Percentiles rank a stretch among this genome's conserved stretches.
These are phyloP conservation scores for Polyplosphaeria fusca DNA, from an alignment of 495 filamentous ascomycete genomes.

Conservation along the genomic window DNA sequence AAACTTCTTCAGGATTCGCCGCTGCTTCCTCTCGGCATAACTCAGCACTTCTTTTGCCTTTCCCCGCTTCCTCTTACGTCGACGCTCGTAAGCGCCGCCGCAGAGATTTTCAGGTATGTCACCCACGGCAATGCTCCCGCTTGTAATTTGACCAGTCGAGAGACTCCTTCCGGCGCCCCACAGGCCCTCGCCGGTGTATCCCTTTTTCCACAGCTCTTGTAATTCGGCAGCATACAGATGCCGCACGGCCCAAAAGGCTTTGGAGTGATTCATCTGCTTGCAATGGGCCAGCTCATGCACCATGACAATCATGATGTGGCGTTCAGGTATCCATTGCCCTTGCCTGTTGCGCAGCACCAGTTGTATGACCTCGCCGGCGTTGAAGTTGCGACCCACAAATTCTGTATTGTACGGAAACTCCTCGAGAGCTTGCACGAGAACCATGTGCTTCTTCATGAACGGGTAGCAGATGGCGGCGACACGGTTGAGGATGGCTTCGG, in stretches of 20 bases:
- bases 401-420: slow-evolving; percentile 72
- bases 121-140: slow-evolving; percentile 48
- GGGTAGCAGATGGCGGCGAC: slow-evolving; percentile 76
- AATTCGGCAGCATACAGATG: slow-evolving; percentile 65
- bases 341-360: slow-evolving; percentile 63
- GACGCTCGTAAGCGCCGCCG: slow-evolving; percentile 64
- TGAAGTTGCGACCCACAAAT: slow-evolving; percentile 78
- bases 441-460: slow-evolving; percentile 66
- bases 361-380: slow-evolving; percentile 78
- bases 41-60: slow-evolving; percentile 48
- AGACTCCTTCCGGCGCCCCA: slow-evolving; percentile 67
- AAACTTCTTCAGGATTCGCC: slow-evolving; percentile 70
- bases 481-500: slow-evolving; percentile 68
- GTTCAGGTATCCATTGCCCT: slow-evolving; percentile 69
- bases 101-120: slow-evolving; percentile 63
- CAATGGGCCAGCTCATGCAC: slow-evolving; percentile 76
- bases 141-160: slow-evolving; percentile 52
- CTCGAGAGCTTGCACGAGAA: slow-evolving; percentile 70
- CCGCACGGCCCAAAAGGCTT: slow-evolving; percentile 68
- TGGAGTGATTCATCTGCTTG: slow-evolving; percentile 79
- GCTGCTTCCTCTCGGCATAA: slow-evolving; percentile 61
- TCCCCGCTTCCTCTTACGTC: slow-evolving; percentile 42
- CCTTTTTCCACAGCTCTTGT: slow-evolving; percentile 58
- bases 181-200: slow-evolving; percentile 72
- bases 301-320: slow-evolving; percentile 81